These are phyloP conservation scores for Oryza meyeriana DNA, from an alignment of 176 grass and related monocot species.

Conservation along the genomic window DNA sequence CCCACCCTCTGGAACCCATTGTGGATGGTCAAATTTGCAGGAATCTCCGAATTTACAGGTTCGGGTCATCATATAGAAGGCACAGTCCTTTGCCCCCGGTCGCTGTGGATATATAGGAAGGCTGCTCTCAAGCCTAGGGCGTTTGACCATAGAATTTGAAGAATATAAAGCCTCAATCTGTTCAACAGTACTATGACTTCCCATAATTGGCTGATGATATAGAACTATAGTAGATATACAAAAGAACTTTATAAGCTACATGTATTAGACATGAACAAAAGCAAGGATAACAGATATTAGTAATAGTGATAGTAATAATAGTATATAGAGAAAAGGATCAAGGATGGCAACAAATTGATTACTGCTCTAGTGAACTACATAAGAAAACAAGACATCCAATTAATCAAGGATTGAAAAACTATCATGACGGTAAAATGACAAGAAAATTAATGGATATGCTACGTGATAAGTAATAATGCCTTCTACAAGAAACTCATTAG, in stretches of 20 bases:
- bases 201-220: slow-evolving; percentile 78
- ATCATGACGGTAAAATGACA: background rate
- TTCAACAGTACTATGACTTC: slow-evolving; percentile 71
- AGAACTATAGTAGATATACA: slow-evolving; percentile 86
- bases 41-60: slow-evolving; percentile 80
- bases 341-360: slow-evolving; percentile 26
- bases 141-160: slow-evolving; percentile 86
- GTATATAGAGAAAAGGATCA: slow-evolving; percentile 32
- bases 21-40: slow-evolving; percentile 96
- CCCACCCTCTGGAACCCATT: slow-evolving; percentile 90
- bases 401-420: background rate
- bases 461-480: background rate
- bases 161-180: slow-evolving; percentile 76
- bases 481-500: background rate
- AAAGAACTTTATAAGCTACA: slow-evolving; percentile 73
- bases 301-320: slow-evolving; percentile 30
- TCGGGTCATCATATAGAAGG: slow-evolving; percentile 93
- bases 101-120: slow-evolving; percentile 86
- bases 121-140: slow-evolving; percentile 85
- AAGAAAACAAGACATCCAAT: background rate
- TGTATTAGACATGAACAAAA: slow-evolving; percentile 43
- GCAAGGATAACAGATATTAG: slow-evolving; percentile 35
- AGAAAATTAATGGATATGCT: background rate
- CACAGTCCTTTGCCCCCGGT: slow-evolving; percentile 79
- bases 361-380: background rate